Evolutionary conservation across 2,329 filamentous ascomycete species (phyloP), one percentile per base, ranked within the genome.

Genomic region (Zasmidium angulare): DNA sequence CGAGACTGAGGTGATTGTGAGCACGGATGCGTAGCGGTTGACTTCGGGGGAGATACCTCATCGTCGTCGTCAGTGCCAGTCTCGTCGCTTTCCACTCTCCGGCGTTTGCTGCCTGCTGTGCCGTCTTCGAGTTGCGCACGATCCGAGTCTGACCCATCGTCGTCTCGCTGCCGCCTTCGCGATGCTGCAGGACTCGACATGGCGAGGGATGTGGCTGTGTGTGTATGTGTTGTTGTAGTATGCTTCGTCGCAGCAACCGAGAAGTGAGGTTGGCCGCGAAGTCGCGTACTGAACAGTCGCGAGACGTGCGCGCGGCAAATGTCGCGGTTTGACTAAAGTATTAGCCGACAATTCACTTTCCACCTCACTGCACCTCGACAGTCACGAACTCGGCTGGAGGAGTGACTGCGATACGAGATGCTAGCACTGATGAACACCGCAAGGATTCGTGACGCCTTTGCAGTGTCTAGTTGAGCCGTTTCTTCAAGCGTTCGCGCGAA

Each of bases 81-180:
- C 53, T 50, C 50, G 36, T 46, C 60, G 50, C 58, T 56, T 36
- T 59, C 47, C 17, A 46, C 50, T 36, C 65, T 55, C 12, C 36
- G 55, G 17, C 65, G 62, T 46, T 69, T 68, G 56, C 59, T 61
- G 49, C 46, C 50, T 14, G 55, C 52, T 10, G 53, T 52, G 49
- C 31, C 57, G 50, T 59, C 54, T 36, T 55, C 59, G 43, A 40
- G 60, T 40, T 36, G 36, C 12, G 52, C 36, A 3, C 51, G 53
- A n/a, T 60, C 61, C 14, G 51, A 54, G 11, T 56, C 51, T 17
- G 36, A 43, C 11, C 53, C 58, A n/a, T 62, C 59, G 7, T 60
- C 48, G 12, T 56, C 55, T 26, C 65, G 59, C 12, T 54, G 52
- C 23, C 66, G 63, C 31, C 65, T 52, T 21, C 54, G 63, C 20